phyloP scores from a whole-genome alignment of 352 stramenopile genomes.

The Blastocystis sp. region DNA sequence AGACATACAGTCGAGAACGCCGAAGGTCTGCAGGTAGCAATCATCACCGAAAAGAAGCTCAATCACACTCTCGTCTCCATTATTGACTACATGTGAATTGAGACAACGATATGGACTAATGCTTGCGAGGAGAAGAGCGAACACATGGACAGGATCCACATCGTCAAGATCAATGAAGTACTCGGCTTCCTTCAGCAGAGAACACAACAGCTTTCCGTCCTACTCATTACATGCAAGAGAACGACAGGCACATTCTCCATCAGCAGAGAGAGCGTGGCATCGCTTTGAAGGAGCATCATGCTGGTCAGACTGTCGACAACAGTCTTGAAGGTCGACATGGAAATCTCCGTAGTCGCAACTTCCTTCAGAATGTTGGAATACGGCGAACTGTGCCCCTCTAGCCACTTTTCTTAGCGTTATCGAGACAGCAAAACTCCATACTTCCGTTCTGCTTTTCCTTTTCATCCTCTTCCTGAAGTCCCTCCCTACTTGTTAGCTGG shows the following conservation, averaged over 20 bases:
- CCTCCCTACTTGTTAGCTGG: background rate
- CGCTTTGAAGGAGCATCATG: background rate
- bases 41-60: slow-evolving; percentile 3
- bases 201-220: background rate
- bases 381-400: background rate
- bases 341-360: slow-evolving; percentile 4
- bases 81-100: background rate
- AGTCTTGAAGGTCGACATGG: slow-evolving; percentile 17
- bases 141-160: slow-evolving; percentile 16
- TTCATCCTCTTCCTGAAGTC: background rate
- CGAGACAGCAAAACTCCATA: background rate
- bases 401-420: background rate
- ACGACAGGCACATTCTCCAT: slow-evolving; percentile 26
- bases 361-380: background rate
- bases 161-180: slow-evolving; percentile 29
- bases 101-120: background rate
- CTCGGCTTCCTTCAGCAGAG: slow-evolving; percentile 14
- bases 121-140: background rate
- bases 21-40: slow-evolving; percentile 33
- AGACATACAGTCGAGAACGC: slow-evolving; percentile 23
- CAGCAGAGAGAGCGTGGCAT: background rate
- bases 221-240: background rate
- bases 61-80: background rate
- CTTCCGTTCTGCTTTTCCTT: background rate
- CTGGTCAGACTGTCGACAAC: slow-evolving; percentile 1